A percentile compares a stretch with the other conserved stretches of the same genome.
Evolutionary conservation across 768 basidiomycete species (phyloP).

Genomic region (Fomitopsis serialis): DNA sequence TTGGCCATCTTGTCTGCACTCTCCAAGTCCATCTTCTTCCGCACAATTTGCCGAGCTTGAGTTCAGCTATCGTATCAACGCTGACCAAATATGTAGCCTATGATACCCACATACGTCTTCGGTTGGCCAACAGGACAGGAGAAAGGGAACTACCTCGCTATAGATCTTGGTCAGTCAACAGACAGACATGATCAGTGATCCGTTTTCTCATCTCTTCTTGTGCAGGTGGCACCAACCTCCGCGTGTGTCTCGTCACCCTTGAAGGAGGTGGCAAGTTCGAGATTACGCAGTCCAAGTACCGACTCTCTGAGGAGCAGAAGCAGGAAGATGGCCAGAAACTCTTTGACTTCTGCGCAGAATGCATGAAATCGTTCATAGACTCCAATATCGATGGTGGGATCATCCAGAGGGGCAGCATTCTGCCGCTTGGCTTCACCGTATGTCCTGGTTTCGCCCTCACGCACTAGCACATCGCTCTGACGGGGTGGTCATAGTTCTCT

Average conservation of each 20-base stretch:
- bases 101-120: conserved; percentile 97
- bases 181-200: background rate
- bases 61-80: too few species aligned
- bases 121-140: conserved; percentile 92
- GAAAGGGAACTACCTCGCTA: conserved; percentile 82
- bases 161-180: conserved; percentile 69
- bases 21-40: too few species aligned
- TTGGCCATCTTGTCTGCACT: too few species aligned
- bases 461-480: conserved; percentile 11
- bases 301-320: conserved; percentile 96
- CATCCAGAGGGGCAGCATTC: conserved; percentile 45
- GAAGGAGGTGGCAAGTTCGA: conserved; percentile 95
- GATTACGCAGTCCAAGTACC: conserved; percentile 96
- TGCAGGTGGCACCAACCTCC: conserved; percentile 91
- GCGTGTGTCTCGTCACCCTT: conserved; percentile 92
- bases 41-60: too few species aligned
- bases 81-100: conserved; percentile 69
- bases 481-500: conserved; percentile 58
- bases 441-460: conserved; percentile 25
- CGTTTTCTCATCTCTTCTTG: background rate
- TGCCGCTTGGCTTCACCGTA: conserved; percentile 93
- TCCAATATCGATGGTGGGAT: conserved; percentile 55
- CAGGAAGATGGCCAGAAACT: conserved; percentile 93
- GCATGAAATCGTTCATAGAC: conserved; percentile 82
- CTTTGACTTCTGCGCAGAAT: conserved; percentile 97